A percentile compares a stretch with the other conserved stretches of the same genome.
Conservation (phyloP, 495 filamentous ascomycete genomes). For the Cudoniella acicularis region DNA sequence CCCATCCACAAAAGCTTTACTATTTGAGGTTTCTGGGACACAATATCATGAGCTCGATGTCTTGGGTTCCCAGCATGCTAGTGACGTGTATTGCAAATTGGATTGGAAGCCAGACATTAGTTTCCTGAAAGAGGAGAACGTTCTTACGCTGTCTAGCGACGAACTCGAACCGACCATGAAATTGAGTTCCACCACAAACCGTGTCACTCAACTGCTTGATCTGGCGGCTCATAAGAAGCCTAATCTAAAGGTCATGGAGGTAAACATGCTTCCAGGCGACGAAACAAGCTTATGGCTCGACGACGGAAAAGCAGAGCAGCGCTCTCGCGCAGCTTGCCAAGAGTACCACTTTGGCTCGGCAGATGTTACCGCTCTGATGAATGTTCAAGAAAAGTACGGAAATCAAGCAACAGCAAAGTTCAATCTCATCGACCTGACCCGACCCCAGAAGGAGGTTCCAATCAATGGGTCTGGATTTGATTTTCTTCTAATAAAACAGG, state of each 20-base stretch:
- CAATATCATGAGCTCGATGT: not conserved
- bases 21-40: not conserved
- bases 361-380: conserved; percentile 5
- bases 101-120: conserved; percentile 21
- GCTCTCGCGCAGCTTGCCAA: not conserved
- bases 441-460: not conserved
- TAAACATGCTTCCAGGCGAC: conserved; percentile 11
- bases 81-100: not conserved
- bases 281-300: not conserved
- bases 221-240: conserved; percentile 39
- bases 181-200: not conserved
- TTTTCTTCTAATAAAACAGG: not conserved
- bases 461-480: not conserved
- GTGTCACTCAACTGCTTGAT: conserved; percentile 7
- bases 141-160: conserved; percentile 7
- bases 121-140: conserved; percentile 8
- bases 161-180: no score
- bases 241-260: conserved; percentile 40
- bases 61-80: not conserved
- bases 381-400: not conserved
- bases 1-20: not conserved
- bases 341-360: not conserved
- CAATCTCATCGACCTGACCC: not conserved
- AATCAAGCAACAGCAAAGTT: not conserved
- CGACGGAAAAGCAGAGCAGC: not conserved